Percentiles rank a stretch among this genome's conserved stretches.
Conservation (phyloP, 495 filamentous ascomycete genomes). For the Trichoderma virens region DNA sequence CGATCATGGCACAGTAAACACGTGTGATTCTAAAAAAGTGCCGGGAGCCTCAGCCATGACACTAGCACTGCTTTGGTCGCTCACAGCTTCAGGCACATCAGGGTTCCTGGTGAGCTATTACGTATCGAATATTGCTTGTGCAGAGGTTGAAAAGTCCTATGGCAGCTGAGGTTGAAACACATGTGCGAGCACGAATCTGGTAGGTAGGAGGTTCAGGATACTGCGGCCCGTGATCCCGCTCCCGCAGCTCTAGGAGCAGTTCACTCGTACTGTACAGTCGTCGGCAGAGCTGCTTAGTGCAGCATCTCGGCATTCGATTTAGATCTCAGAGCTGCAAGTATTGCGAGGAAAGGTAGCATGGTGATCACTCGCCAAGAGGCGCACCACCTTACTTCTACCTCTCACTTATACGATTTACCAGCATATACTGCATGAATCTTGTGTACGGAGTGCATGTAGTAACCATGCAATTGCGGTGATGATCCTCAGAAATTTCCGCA, state of each 20-base stretch:
- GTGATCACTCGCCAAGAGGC: no score
- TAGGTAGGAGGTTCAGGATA: no score
- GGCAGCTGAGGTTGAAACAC: no score
- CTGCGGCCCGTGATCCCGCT: constrained; percentile 1
- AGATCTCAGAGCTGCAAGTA: no score
- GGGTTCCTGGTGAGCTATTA: neutral
- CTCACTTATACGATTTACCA: no score
- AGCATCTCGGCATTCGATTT: neutral
- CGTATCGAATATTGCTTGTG: neutral
- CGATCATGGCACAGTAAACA: neutral
- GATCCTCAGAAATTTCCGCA: neutral
- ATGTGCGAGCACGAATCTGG: no score
- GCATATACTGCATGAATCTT: neutral
- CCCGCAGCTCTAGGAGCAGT: neutral
- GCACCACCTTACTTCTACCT: no score
- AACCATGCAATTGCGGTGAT: neutral
- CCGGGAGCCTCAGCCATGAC: constrained; percentile 1
- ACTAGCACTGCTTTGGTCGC: neutral
- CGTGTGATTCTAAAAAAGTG: neutral
- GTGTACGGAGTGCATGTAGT: neutral
- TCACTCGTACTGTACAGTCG: neutral
- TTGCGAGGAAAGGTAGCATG: no score
- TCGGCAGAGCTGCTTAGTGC: neutral
- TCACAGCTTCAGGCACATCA: neutral
- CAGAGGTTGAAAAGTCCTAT: no score